Evolutionary conservation across 148 eudicot species (phyloP).

Genomic region (Rheum nobile): DNA sequence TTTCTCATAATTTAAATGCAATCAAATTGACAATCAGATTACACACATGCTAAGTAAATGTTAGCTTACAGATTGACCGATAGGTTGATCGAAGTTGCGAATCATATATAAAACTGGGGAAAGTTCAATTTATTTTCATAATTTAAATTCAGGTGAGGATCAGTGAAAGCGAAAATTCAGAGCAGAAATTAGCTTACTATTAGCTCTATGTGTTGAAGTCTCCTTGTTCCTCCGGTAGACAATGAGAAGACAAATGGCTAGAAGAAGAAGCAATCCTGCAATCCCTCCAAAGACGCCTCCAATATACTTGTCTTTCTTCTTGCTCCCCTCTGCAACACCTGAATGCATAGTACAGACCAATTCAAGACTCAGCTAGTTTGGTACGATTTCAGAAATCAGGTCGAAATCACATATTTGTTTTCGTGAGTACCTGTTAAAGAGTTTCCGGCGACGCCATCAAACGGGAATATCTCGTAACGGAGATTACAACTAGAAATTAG

Average conservation of each 20-base stretch:
- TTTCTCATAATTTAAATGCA: no score
- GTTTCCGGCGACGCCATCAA: not conserved
- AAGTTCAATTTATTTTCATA: no score
- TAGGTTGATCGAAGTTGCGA: no score
- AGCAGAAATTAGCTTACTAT: not conserved
- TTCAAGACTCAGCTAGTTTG: no score
- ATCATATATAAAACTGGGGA: no score
- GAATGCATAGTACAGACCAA: not conserved
- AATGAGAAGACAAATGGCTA: not conserved
- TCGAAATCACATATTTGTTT: no score
- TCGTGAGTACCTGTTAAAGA: not conserved
- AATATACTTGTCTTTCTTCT: not conserved
- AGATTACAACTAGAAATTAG: conserved; percentile 16
- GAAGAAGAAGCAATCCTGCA: not conserved
- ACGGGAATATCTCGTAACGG: conserved; percentile 22
- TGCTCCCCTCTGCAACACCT: not conserved
- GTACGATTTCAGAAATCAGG: no score
- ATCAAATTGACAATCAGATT: no score
- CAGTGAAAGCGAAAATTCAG: no score
- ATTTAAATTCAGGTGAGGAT: no score
- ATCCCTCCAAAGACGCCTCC: not conserved
- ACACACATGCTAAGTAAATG: no score
- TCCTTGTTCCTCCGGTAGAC: not conserved
- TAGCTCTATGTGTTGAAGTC: not conserved
- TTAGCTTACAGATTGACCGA: no score